Evolutionary conservation across 495 filamentous ascomycete genomes (phyloP).

Genomic region (Parathielavia appendiculata): DNA sequence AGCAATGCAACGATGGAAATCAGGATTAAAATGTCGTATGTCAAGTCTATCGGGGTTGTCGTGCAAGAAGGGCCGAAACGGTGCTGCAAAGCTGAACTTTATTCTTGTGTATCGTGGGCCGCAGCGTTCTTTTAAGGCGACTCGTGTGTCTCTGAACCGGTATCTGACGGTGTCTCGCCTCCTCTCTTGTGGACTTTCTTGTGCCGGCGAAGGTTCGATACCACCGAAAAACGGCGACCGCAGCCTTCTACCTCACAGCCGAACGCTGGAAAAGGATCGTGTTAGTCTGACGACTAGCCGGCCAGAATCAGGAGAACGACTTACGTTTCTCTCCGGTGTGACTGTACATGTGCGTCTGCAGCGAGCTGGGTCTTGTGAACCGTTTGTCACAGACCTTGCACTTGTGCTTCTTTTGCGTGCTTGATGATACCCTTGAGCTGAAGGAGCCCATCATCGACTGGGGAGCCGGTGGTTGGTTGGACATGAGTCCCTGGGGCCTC

Average conservation of each 20-base stretch:
- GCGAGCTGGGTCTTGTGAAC: slow-evolving; percentile 90
- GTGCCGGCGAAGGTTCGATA: slow-evolving; percentile 91
- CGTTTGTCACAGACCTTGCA: slow-evolving; percentile 99
- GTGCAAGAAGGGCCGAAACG: slow-evolving; percentile 13
- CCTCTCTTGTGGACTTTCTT: slow-evolving; percentile 82
- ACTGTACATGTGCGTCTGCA: slow-evolving; percentile 98
- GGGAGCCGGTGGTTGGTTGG: slow-evolving; percentile 71
- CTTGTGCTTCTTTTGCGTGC: slow-evolving; percentile 99
- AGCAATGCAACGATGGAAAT: slow-evolving; percentile 19
- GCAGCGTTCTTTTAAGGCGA: slow-evolving; percentile 31
- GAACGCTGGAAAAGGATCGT: slow-evolving; percentile 59
- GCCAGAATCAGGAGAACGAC: slow-evolving; percentile 33
- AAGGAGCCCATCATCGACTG: slow-evolving; percentile 99
- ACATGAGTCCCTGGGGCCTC: slow-evolving; percentile 65
- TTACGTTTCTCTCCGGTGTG: slow-evolving; percentile 99
- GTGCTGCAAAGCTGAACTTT: slow-evolving; percentile 2
- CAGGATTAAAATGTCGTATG: slow-evolving; percentile 25
- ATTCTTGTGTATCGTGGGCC: slow-evolving; percentile 16
- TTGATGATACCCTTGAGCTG: slow-evolving; percentile 92
- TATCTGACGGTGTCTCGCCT: slow-evolving; percentile 58
- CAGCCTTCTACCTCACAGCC: slow-evolving; percentile 92
- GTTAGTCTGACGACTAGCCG: slow-evolving; percentile 18
- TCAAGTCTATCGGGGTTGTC: slow-evolving; percentile 26
- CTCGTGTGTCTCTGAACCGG: slow-evolving; percentile 47
- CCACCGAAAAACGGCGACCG: slow-evolving; percentile 94